phyloP scores from a whole-genome alignment of 768 basidiomycete species.

The Macrolepiota dolichaula region DNA sequence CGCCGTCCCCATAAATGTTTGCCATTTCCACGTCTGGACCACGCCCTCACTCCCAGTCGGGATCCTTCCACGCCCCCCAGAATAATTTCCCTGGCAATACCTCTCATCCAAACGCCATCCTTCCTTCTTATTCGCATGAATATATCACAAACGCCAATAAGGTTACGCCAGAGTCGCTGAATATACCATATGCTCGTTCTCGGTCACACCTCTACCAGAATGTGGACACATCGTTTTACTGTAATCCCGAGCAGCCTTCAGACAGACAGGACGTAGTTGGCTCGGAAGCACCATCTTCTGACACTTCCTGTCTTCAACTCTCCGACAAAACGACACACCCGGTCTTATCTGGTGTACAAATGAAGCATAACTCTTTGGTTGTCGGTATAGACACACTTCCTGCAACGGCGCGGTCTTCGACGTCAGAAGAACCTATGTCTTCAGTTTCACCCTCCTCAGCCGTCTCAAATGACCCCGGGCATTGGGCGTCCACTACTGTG shows the following conservation, averaged over 20 bases:
- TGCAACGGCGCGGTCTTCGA: background rate
- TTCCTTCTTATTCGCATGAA: background rate
- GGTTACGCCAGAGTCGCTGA: background rate
- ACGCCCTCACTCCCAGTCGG: background rate
- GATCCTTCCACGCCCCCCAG: background rate
- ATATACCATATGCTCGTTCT: background rate
- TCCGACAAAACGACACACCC: constrained; percentile 1
- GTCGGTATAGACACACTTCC: constrained; percentile 7
- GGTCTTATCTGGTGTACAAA: background rate
- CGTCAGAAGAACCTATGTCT: background rate
- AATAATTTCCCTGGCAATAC: background rate
- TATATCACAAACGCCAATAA: background rate
- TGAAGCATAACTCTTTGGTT: constrained; percentile 9
- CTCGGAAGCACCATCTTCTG: constrained; percentile 5
- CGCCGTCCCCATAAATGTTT: background rate
- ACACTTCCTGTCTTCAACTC: constrained; percentile 1
- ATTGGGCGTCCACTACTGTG: background rate
- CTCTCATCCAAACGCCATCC: background rate
- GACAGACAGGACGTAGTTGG: constrained; percentile 12
- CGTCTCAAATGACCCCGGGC: constrained; percentile 2
- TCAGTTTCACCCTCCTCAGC: background rate
- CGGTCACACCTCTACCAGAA: background rate
- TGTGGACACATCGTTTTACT: background rate
- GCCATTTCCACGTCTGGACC: background rate
- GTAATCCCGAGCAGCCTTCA: constrained; percentile 10